Evolutionary conservation across 768 basidiomycete species (phyloP).

Genomic region (Lactifluus subvellereus): DNA sequence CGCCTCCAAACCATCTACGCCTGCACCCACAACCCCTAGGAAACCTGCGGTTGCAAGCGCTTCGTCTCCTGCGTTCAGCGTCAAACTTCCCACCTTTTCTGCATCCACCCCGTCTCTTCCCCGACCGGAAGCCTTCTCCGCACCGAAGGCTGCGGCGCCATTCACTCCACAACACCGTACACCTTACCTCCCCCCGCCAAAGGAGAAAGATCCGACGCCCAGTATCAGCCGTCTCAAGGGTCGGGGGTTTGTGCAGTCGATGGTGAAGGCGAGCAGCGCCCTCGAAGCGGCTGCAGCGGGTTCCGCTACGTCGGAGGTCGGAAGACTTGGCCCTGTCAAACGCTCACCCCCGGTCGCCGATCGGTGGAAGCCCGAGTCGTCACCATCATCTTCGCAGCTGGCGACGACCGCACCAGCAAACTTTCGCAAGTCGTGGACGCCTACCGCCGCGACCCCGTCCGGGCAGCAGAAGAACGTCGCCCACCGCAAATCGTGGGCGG

Average conservation of each 20-base stretch:
- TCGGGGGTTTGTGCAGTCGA: constrained; percentile 79
- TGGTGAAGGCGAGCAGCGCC: constrained; percentile 64
- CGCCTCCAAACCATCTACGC: constrained; percentile 16
- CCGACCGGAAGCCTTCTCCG: constrained; percentile 45
- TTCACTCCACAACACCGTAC: constrained; percentile 44
- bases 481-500: constrained; percentile 20
- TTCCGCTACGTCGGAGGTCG: constrained; percentile 29
- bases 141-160: constrained; percentile 42
- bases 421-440: constrained; percentile 19
- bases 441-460: constrained; percentile 1
- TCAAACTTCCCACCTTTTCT: constrained; percentile 26
- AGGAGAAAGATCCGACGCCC: constrained; percentile 68
- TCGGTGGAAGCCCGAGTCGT: constrained; percentile 20
- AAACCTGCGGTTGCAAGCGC: constrained; percentile 29
- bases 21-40: constrained; percentile 25
- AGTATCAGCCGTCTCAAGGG: constrained; percentile 79
- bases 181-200: constrained; percentile 51
- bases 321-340: constrained; percentile 8
- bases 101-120: constrained; percentile 37
- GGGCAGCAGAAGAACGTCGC: neutral
- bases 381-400: neutral
- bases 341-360: constrained; percentile 8
- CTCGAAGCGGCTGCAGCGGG: constrained; percentile 36
- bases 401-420: neutral
- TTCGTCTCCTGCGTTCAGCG: constrained; percentile 26